Conservation (phyloP, 176 grass and related monocot genomes). For the Phyllostachys edulis region DNA sequence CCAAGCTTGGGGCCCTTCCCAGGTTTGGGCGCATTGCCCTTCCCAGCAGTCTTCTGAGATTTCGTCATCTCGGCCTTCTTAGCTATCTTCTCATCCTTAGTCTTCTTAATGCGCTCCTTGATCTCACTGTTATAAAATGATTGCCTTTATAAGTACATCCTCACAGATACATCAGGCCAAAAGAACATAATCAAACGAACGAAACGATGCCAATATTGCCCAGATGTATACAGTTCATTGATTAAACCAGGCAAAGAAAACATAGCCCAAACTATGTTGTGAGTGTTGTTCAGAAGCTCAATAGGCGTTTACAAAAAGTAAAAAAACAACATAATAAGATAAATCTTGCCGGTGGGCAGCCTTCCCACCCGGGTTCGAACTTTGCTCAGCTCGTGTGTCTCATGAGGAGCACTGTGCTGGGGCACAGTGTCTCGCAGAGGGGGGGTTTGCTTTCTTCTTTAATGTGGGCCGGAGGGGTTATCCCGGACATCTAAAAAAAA, state of each 20-base stretch:
- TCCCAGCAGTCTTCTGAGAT: conserved; percentile 26
- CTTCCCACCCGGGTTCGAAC: no score
- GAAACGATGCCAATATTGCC: neutral
- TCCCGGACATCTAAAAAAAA: no score
- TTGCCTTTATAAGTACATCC: neutral
- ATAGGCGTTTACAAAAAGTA: neutral
- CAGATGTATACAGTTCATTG: neutral
- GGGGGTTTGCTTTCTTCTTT: no score
- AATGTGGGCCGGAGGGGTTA: no score
- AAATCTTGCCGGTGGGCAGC: no score
- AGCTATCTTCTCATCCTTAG: conserved; percentile 55
- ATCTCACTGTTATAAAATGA: conserved; percentile 38
- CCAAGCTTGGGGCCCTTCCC: conserved; percentile 53
- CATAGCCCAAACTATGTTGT: neutral
- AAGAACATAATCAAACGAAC: neutral
- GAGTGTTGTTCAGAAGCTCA: neutral
- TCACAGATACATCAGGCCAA: neutral
- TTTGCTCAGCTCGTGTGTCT: no score
- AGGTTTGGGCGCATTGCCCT: conserved; percentile 32
- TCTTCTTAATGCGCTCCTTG: conserved; percentile 61
- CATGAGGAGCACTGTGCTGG: no score
- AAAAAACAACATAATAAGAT: neutral
- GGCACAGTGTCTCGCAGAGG: no score
- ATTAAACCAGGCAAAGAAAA: neutral
- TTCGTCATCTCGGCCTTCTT: conserved; percentile 48